Evolutionary conservation across 2,329 filamentous ascomycete species (phyloP), one percentile per base, ranked within the genome.

Genomic region (Xylariaceae sp.): DNA sequence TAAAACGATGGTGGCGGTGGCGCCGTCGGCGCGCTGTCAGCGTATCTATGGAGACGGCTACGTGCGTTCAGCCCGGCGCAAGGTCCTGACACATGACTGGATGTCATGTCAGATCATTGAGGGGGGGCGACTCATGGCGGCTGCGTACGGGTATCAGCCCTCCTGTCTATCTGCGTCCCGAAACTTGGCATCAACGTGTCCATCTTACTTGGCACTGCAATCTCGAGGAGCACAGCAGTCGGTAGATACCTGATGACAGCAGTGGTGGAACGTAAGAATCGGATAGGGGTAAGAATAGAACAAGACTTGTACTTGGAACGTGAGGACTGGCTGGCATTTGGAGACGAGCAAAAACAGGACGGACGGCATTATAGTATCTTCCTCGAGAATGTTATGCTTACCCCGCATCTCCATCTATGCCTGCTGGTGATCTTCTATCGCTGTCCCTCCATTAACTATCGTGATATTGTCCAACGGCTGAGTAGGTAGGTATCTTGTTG

Each of bases 381-480:
- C 57, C 47, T 53, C 23, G 52, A 57, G 44, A 54, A 61, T 61
- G 58, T 56, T 37, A 45, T 29, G 41, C 48, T 63, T 63, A 63
- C 61, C 61, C 61, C 61, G 61, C 61, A 61, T 63, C 49, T 56
- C 44, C 45, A 48, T 48, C 48, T 52, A 59, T 60, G 44, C 54
- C 44, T 7, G 4, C 16, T 54, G 20, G 37, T 43, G 54, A 60
- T 58, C 60, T 21, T 44, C 54, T 20, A 19, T 52, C 16, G 20
- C 26, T 32, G 49, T 21, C 42, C 48, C 45, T 49, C 42, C 50
- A 55, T 49, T 20, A 51, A 52, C 12, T 26, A 56, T 60, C 54
- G 40, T 52, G 54, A 60, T 53, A 52, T 56, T 57, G 54, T 44
- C 60, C 47, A 54, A 57, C 49, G 21, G 44, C 32, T 37, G 7